Base-by-base conservation (phyloP, 768 basidiomycete species). In the Suillus americanus region DNA sequence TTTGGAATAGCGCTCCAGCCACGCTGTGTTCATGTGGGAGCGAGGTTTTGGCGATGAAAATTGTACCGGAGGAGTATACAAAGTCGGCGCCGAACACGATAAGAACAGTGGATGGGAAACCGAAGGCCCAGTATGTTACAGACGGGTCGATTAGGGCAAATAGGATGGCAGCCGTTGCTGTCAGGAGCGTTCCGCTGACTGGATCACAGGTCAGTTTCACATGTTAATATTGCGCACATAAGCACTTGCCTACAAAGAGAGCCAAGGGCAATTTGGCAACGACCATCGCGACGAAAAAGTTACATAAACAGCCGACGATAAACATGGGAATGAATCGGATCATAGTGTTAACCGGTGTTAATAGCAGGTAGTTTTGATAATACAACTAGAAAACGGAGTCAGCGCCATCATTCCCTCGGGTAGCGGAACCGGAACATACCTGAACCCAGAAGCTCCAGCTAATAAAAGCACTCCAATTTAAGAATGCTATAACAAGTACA, bases 61-160 rank as follows among this genome's bases (percentile, higher is more conserved):
- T 76, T 6, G 89, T 89, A 3, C 92, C 92, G 0, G 86, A 77
- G 0, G 92, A 79, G 69, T 86, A 93, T 2, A 90, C 86, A 66
- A 94, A 91, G 70, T 94, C 92, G 1, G 86, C 90, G 23, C 92
- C 92, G 55, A 91, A 81, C 16, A 92, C 91, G 25, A 84, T 76
- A 53, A 89, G 64, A 46, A 85, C 75, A 0, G 89, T 83, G 1
- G 88, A 83, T 0, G 91, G 89, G 74, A 94, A 94, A 6, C 85
- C 87, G 64, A 82, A 89, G 1, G 88, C 89, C 92, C 92, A 94
- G 68, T 88, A 94, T 1, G 86, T 75, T 8, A 78, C 78, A 0
- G 73, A 66, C 0, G 89, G 83, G 30, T 84, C 67, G 66, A 92
- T 89, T 2, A 90, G 67, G 2, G 91, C 91, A 69, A 92, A 90